A percentile compares a stretch with the other conserved stretches of the same genome.
phyloP scores from a whole-genome alignment of 2,329 filamentous ascomycete genomes.

The Rhinocladiella mackenziei region DNA sequence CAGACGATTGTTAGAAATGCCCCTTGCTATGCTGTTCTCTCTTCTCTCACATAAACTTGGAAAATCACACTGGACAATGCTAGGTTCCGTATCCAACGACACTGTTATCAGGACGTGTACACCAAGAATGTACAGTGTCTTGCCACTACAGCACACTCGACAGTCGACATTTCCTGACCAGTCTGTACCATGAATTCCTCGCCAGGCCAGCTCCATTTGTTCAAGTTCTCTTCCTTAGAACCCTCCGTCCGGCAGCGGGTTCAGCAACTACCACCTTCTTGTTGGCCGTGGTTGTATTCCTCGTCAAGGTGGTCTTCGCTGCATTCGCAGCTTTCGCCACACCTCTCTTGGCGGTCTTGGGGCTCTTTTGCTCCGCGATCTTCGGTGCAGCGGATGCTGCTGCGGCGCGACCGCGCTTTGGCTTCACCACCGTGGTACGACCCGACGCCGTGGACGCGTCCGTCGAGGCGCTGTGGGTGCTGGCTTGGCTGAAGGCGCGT shows the following conservation, averaged over 20 bases:
- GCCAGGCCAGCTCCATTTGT: too few species aligned
- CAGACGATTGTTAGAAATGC: too few species aligned
- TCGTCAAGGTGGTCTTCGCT: slow-evolving; percentile 28
- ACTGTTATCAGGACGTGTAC: too few species aligned
- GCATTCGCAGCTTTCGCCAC: slow-evolving; percentile 18
- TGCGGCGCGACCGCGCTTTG: slow-evolving; percentile 20
- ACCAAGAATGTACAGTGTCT: too few species aligned
- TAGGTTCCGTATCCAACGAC: too few species aligned
- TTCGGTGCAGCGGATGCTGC: slow-evolving; percentile 15
- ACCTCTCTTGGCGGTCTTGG: slow-evolving; percentile 15
- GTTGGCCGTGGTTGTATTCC: slow-evolving; percentile 34
- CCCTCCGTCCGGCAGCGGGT: slow-evolving; percentile 36
- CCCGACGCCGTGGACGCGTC: slow-evolving; percentile 22
- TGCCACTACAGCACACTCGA: too few species aligned
- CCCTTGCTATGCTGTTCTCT: too few species aligned
- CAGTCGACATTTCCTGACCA: background rate
- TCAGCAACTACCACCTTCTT: slow-evolving; percentile 35
- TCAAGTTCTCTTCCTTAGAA: slow-evolving; percentile 37
- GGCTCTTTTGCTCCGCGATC: slow-evolving; percentile 1
- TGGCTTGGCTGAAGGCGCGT: slow-evolving; percentile 23
- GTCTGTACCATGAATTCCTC: too few species aligned
- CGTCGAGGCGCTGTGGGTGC: slow-evolving; percentile 21
- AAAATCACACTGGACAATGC: too few species aligned
- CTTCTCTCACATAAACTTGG: too few species aligned
- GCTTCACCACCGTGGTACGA: slow-evolving; percentile 26